phyloP scores from a whole-genome alignment of 495 filamentous ascomycete species.

The Lasiosphaeria ovina region DNA sequence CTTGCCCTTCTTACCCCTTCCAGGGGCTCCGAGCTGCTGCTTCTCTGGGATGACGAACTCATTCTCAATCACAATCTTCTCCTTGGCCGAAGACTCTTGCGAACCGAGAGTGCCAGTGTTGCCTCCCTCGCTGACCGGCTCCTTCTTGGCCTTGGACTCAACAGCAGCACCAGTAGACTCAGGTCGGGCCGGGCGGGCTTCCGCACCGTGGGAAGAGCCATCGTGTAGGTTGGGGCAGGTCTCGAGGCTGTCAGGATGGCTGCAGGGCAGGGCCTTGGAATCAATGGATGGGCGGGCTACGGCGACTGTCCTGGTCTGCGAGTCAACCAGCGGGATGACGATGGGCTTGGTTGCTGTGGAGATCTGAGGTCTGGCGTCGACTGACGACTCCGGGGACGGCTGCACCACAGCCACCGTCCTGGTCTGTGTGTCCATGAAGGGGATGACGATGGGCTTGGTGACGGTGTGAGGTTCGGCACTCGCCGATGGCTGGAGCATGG shows the following conservation, averaged over 20 bases:
- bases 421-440: slow-evolving; percentile 5
- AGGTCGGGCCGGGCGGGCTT: no score
- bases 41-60: background rate
- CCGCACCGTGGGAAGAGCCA: slow-evolving; percentile 5
- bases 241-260: background rate
- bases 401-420: slow-evolving; percentile 1
- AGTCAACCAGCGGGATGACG: background rate
- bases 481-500: background rate
- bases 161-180: no score
- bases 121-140: background rate
- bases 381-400: background rate
- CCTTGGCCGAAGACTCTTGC: background rate
- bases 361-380: slow-evolving; percentile 11
- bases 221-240: background rate
- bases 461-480: no score
- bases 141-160: background rate
- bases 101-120: no score
- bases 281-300: background rate
- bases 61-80: background rate
- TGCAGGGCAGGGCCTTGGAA: background rate
- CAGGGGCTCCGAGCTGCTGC: no score
- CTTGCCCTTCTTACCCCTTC: slow-evolving; percentile 1
- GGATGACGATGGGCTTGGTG: slow-evolving; percentile 14
- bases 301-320: background rate
- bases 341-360: slow-evolving; percentile 2